Conservation (phyloP, 1,284 basidiomycete genomes). For the Ustilago shanxiensis region DNA sequence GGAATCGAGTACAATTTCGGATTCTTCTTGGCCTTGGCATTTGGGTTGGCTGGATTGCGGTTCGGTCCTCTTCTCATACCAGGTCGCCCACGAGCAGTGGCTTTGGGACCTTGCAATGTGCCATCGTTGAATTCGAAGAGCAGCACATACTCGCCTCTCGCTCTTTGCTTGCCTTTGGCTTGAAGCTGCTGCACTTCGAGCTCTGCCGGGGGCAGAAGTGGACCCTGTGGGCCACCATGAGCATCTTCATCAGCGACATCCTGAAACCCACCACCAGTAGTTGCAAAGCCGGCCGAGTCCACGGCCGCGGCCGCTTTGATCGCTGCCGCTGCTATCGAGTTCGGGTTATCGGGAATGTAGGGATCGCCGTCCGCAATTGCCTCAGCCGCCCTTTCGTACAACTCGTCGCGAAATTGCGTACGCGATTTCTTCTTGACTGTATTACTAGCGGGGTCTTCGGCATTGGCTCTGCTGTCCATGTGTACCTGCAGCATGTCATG, state of each 20-base stretch:
- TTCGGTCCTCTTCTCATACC: slow-evolving; percentile 51
- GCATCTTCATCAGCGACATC: slow-evolving; percentile 41
- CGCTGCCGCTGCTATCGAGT: slow-evolving; percentile 8
- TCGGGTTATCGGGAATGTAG: slow-evolving; percentile 21
- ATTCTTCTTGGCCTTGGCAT: slow-evolving; percentile 25
- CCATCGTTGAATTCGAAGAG: slow-evolving; percentile 72
- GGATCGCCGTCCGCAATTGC: slow-evolving; percentile 37
- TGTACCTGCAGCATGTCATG: slow-evolving; percentile 77
- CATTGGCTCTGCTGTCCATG: slow-evolving; percentile 65
- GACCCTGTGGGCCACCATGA: slow-evolving; percentile 23
- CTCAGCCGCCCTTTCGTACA: slow-evolving; percentile 47
- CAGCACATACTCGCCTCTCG: slow-evolving; percentile 65
- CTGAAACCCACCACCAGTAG: slow-evolving; percentile 47
- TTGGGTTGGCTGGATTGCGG: slow-evolving; percentile 21
- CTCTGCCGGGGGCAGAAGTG: slow-evolving; percentile 37
- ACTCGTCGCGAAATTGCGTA: slow-evolving; percentile 38
- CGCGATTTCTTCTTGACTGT: slow-evolving; percentile 35
- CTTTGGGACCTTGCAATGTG: slow-evolving; percentile 69
- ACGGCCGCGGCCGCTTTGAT: slow-evolving; percentile 9
- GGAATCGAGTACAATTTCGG: slow-evolving; percentile 49
- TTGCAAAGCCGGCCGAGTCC: slow-evolving; percentile 41
- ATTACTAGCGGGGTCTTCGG: slow-evolving; percentile 39
- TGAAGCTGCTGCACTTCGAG: slow-evolving; percentile 40
- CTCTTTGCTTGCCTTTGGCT: slow-evolving; percentile 52
- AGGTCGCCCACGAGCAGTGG: slow-evolving; percentile 65